These are phyloP conservation scores for Stachybotrys chartarum DNA, from an alignment of 2,329 filamentous ascomycete genomes.

Conservation along the genomic window DNA sequence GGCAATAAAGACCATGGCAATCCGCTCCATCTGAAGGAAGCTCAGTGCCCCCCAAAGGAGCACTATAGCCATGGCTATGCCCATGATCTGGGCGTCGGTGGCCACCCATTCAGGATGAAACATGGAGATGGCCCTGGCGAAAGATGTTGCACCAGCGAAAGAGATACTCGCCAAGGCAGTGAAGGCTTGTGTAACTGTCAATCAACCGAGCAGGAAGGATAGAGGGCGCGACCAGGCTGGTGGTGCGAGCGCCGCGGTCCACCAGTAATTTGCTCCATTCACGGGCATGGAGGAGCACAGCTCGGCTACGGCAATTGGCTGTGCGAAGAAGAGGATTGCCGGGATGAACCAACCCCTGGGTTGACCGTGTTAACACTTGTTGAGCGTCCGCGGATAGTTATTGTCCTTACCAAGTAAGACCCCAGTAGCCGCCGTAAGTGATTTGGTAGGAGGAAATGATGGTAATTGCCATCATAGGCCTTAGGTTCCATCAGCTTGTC, in stretches of 20 bases:
- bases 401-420: background rate
- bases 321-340: background rate
- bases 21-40: background rate
- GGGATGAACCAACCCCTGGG: slow-evolving; percentile 3
- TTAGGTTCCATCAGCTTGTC: background rate
- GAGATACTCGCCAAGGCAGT: background rate
- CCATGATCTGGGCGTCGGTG: background rate
- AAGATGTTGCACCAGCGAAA: background rate
- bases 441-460: background rate
- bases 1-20: background rate
- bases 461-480: background rate
- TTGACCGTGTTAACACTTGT: too few species aligned
- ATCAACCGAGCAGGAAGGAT: background rate
- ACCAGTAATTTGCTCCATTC: slow-evolving; percentile 2
- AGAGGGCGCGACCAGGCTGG: background rate
- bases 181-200: background rate
- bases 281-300: slow-evolving; percentile 4
- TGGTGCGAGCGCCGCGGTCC: slow-evolving; percentile 2
- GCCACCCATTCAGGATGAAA: background rate
- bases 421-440: slow-evolving; percentile 1
- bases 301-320: slow-evolving; percentile 1
- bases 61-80: background rate
- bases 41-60: background rate
- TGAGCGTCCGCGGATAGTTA: too few species aligned
- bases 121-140: background rate